phyloP scores from a whole-genome alignment of 495 filamentous ascomycete genomes.

The Bacidia rubella region DNA sequence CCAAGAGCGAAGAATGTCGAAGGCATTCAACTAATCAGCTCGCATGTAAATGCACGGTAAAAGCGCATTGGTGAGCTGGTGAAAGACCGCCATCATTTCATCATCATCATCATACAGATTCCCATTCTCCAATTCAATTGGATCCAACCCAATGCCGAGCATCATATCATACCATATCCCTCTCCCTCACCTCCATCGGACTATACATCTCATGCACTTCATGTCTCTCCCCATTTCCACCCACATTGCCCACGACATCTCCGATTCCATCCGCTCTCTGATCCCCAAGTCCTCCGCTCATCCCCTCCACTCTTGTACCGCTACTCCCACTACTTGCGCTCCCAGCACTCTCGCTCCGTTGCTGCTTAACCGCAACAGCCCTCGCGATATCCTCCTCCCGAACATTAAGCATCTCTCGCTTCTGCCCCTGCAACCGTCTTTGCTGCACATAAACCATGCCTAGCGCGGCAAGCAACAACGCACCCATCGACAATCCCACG shows the following conservation, averaged over 20 bases:
- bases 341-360: too few relatives aligned
- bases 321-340: too few relatives aligned
- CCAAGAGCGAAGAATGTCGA: too few relatives aligned
- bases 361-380: not conserved
- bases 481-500: not conserved
- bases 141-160: too few relatives aligned
- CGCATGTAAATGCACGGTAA: too few relatives aligned
- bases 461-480: not conserved
- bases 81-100: too few relatives aligned
- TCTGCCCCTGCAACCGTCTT: not conserved
- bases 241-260: not conserved
- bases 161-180: not conserved
- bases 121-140: too few relatives aligned
- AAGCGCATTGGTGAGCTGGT: too few relatives aligned
- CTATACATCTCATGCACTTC: not conserved
- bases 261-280: not conserved
- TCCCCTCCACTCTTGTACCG: not conserved
- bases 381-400: not conserved
- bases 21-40: too few relatives aligned
- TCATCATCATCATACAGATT: too few relatives aligned
- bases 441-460: not conserved
- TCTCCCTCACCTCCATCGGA: not conserved
- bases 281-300: not conserved
- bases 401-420: not conserved
- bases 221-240: not conserved